Evolutionary conservation across 345 rosid genomes (phyloP).

Genomic region (Stellera chamaejasme): DNA sequence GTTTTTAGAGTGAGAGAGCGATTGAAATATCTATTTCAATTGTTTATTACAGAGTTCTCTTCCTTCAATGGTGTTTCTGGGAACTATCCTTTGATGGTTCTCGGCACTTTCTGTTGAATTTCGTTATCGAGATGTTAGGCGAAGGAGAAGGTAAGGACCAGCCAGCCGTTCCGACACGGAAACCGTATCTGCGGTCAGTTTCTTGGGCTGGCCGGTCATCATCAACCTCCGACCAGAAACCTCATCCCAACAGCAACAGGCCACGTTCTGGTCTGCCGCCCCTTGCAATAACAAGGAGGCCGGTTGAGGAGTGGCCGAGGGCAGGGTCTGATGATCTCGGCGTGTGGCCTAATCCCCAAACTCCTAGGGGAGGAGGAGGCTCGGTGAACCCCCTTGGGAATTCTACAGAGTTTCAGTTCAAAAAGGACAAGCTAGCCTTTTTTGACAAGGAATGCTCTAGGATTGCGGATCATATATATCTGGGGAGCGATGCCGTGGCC

Average conservation of each 20-base stretch:
- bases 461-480: constrained; percentile 54
- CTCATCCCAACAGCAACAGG: constrained; percentile 29
- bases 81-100: constrained; percentile 35
- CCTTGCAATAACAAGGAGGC: constrained; percentile 37
- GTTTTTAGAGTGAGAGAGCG: constrained; percentile 24
- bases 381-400: constrained; percentile 18
- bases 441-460: constrained; percentile 66
- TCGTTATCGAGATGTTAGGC: constrained; percentile 32
- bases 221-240: constrained; percentile 29
- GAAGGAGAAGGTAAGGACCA: constrained; percentile 33
- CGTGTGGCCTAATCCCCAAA: constrained; percentile 65
- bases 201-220: constrained; percentile 66
- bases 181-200: constrained; percentile 45
- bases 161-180: constrained; percentile 27
- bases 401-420: constrained; percentile 44
- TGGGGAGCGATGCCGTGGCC: constrained; percentile 72
- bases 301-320: constrained; percentile 62
- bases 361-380: constrained; percentile 51
- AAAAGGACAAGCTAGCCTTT: constrained; percentile 63
- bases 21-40: constrained; percentile 11
- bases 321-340: constrained; percentile 76
- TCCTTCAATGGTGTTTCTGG: constrained; percentile 23
- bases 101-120: constrained; percentile 21
- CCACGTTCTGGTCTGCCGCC: constrained; percentile 54
- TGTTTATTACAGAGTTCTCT: constrained; percentile 19